phyloP scores from a whole-genome alignment of 75 land plant genomes.

The Sequoia sempervirens region DNA sequence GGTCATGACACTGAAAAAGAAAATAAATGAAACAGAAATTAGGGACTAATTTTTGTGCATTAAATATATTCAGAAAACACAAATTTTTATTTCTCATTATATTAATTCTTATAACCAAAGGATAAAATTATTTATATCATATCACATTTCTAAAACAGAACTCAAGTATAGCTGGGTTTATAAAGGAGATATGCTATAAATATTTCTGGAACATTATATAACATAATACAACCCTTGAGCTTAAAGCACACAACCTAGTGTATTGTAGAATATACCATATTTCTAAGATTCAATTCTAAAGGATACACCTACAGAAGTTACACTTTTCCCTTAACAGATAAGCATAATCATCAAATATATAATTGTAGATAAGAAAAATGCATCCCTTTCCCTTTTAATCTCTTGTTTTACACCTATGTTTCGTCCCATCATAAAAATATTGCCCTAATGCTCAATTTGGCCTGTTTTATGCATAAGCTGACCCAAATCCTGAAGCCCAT shows the following conservation, averaged over 20 bases:
- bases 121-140: background rate
- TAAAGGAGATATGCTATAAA: background rate
- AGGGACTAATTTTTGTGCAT: background rate
- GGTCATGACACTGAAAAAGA: slow-evolving; percentile 67
- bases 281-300: background rate
- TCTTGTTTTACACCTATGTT: too few relatives aligned
- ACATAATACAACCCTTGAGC: background rate
- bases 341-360: background rate
- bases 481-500: too few relatives aligned
- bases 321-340: background rate
- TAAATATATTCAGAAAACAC: background rate
- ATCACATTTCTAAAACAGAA: background rate
- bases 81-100: background rate
- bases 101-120: background rate
- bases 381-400: too few relatives aligned
- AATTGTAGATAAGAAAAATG: too few relatives aligned
- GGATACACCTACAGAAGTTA: background rate
- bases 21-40: background rate
- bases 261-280: background rate
- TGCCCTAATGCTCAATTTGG: too few relatives aligned
- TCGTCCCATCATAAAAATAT: too few relatives aligned
- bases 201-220: background rate
- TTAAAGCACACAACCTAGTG: background rate
- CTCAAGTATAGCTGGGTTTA: background rate
- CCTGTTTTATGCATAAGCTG: too few relatives aligned